Base-by-base conservation (phyloP, 208 protist genomes). In the Trypanosoma scelopori region DNA sequence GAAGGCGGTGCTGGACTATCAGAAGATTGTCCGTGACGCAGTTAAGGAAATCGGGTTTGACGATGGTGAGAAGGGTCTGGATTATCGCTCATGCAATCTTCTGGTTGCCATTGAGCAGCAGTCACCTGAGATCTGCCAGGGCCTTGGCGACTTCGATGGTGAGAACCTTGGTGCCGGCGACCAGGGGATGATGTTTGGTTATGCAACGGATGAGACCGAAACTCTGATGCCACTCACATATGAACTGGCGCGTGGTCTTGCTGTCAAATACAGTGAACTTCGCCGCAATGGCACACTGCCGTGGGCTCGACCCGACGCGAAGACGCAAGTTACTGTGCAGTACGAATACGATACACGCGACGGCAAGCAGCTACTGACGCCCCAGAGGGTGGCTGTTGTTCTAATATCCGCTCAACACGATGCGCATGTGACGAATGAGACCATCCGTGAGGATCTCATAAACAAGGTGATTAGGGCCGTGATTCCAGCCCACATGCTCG, bases 151-250 rank as follows among this genome's bases (percentile, higher is more conserved):
- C 51, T 93, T 97, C 65, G 66, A 87, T 30, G 81, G 89, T 42
- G 94, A 99, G 72, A 89, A 99, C 65, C 81, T 99, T 62, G 98
- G 98, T 63, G 99, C 99, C 60, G 99, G 99, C 69, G 99, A 99
- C 76, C 98, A 99, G 84, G 98, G 99, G 56, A 93, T 99, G 85
- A 99, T 99, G 99, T 99, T 99, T 76, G 99, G 98, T 53, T 99
- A 99, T 79, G 99, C 99, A 42, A 98, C 98, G 43, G 92, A 99
- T 82, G 99, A 99, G 91, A 99, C 98, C 49, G 79, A 86, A 67
- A 94, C 98, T 70, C 64, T 99, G 23, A 99, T 99, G 97, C 99
- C 99, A 50, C 76, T 99, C 47, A 98, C 98, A 41, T 98, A 99
- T 79, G 76, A 97, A 58, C 89, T 99, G 1, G 87, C 98, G 6